Percentiles rank a stretch among this genome's conserved stretches.
Evolutionary conservation across 2,329 filamentous ascomycete species (phyloP).

Genomic region (Pseudogymnoascus sp.): DNA sequence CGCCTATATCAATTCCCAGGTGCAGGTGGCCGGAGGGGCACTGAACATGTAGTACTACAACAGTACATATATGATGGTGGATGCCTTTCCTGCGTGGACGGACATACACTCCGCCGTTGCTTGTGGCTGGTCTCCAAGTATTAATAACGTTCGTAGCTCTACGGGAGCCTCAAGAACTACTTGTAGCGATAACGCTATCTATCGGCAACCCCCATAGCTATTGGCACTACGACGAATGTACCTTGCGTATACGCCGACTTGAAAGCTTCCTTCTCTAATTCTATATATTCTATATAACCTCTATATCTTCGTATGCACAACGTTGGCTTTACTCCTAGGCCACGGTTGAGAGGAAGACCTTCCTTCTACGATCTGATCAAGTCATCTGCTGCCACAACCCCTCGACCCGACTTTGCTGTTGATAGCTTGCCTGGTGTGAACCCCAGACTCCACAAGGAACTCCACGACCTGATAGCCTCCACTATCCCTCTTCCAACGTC

Average conservation of each 20-base stretch:
- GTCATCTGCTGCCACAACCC: constrained; percentile 13
- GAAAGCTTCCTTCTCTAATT: neutral
- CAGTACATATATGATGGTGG: neutral
- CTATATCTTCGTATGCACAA: constrained; percentile 5
- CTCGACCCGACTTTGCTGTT: constrained; percentile 33
- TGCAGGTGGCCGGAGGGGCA: neutral
- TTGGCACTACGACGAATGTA: neutral
- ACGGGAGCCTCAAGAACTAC: constrained; percentile 6
- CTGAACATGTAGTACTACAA: neutral
- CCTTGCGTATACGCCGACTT: neutral
- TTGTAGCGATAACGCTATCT: constrained; percentile 6
- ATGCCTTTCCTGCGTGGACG: neutral
- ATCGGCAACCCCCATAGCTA: constrained; percentile 4
- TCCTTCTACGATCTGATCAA: constrained; percentile 55
- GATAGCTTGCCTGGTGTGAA: constrained; percentile 30
- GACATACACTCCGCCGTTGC: neutral
- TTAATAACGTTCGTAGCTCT: neutral
- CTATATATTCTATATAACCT: neutral
- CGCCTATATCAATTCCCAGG: neutral
- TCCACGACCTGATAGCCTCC: constrained; percentile 20
- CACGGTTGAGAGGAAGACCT: constrained; percentile 48
- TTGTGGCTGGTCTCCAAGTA: neutral
- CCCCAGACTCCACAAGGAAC: constrained; percentile 18
- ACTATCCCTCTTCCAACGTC: constrained; percentile 26
- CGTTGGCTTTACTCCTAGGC: constrained; percentile 28